Percentiles rank a stretch among this genome's conserved stretches.
Evolutionary conservation across 2,329 filamentous ascomycete genomes (phyloP).

Genomic region (Didymella pinodella): DNA sequence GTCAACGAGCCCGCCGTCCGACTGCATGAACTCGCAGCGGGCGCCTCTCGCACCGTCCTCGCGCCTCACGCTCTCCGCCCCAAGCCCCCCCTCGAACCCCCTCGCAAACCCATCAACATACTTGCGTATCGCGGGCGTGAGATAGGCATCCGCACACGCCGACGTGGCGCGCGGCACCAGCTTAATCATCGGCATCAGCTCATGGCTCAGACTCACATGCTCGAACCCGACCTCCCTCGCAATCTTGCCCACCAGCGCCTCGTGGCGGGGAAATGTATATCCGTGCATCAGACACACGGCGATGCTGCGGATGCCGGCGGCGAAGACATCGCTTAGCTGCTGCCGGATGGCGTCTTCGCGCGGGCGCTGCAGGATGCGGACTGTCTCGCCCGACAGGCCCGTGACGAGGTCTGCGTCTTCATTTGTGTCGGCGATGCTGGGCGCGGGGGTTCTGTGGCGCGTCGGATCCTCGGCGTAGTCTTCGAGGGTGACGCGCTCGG

Average conservation of each 20-base stretch:
- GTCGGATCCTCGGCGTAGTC: slow-evolving; percentile 90
- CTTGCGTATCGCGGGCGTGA: slow-evolving; percentile 79
- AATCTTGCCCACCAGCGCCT: slow-evolving; percentile 76
- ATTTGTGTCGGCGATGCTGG: slow-evolving; percentile 57
- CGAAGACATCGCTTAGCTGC: slow-evolving; percentile 72
- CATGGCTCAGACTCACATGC: slow-evolving; percentile 81
- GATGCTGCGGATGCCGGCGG: slow-evolving; percentile 77
- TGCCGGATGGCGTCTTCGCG: slow-evolving; percentile 63
- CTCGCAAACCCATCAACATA: slow-evolving; percentile 80
- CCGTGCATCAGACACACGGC: slow-evolving; percentile 92
- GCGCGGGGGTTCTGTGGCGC: slow-evolving; percentile 65
- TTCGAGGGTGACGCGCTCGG: slow-evolving; percentile 89
- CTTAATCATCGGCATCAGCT: slow-evolving; percentile 90
- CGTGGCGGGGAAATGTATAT: slow-evolving; percentile 89
- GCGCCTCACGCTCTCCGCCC: slow-evolving; percentile 75
- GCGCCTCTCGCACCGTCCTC: slow-evolving; percentile 72
- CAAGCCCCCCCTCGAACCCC: slow-evolving; percentile 82
- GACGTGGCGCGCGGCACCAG: slow-evolving; percentile 77
- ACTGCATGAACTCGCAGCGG: slow-evolving; percentile 95
- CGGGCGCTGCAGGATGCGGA: slow-evolving; percentile 72
- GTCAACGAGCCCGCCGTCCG: slow-evolving; percentile 75
- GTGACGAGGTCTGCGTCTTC: slow-evolving; percentile 67
- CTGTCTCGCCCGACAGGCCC: slow-evolving; percentile 76
- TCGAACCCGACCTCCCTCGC: slow-evolving; percentile 82
- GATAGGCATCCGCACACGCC: slow-evolving; percentile 80